Conservation (phyloP, 1,139 yeast genomes). For the Blastobotrys raffinosifermentans region DNA sequence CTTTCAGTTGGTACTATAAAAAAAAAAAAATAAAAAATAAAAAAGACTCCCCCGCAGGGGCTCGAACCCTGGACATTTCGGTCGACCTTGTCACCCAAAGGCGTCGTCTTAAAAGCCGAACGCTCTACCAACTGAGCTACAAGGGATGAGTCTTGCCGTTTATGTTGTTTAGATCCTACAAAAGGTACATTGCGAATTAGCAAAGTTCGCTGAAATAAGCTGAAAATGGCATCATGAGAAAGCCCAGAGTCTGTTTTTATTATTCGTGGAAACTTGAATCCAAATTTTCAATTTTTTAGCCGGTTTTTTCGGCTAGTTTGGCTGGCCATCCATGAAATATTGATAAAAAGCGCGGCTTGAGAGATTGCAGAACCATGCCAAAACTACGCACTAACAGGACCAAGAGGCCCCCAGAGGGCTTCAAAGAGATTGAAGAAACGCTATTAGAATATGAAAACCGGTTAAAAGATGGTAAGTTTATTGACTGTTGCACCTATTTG, state of each 20-base stretch:
- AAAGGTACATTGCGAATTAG: too few relatives aligned
- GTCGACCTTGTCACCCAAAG: conserved; percentile 23
- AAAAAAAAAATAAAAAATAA: conserved; percentile 19
- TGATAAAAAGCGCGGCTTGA: too few relatives aligned
- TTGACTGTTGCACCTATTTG: neutral
- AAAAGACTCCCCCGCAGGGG: conserved; percentile 39
- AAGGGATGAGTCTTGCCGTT: conserved; percentile 31
- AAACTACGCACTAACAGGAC: conserved; percentile 40
- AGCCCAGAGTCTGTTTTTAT: too few relatives aligned
- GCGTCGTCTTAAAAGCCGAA: conserved; percentile 40
- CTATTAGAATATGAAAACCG: conserved; percentile 55
- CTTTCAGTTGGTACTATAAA: conserved; percentile 3
- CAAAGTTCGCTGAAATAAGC: too few relatives aligned
- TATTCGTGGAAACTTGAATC: too few relatives aligned
- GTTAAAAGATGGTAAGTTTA: conserved; percentile 51
- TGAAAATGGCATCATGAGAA: too few relatives aligned
- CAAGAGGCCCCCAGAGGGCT: conserved; percentile 69
- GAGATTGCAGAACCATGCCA: too few relatives aligned
- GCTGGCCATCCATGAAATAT: too few relatives aligned
- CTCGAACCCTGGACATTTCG: conserved; percentile 47
- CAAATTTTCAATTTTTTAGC: too few relatives aligned
- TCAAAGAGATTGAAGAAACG: conserved; percentile 62
- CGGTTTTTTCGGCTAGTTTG: too few relatives aligned
- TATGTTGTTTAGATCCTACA: too few relatives aligned
- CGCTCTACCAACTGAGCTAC: conserved; percentile 46